Base-by-base conservation (phyloP, 2,329 filamentous ascomycete species). In the Ophiostoma pallidulum region DNA sequence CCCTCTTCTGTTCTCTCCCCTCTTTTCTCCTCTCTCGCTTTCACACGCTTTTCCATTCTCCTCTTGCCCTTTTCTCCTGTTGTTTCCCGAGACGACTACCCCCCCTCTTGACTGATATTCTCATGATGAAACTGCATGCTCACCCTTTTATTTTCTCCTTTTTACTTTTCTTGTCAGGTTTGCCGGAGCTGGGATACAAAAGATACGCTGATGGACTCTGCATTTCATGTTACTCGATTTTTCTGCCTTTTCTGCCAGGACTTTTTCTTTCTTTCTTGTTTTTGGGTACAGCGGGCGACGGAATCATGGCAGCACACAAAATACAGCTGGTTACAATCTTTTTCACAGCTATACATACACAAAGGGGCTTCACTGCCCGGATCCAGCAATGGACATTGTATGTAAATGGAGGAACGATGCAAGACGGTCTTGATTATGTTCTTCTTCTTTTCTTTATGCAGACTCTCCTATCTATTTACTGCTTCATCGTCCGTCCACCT, bases 341-440 rank as follows among this genome's bases (percentile, higher is more conserved):
- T n/a, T n/a, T n/a, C n/a, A n/a, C 16, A 22, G 33, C 16, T 35
- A n/a, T 35, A 24, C 16, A 20, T 10, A 42, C 13, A 45, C 13
- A 29, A 10, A 45, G 8, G 43, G 26, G 43, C 43, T 26, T 39
- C 43, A 19, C 18, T 36, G 43, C 35, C 40, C 43, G 22, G 22
- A 20, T 39, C 43, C 35, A 45, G 43, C 45, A 36, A 47, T 47
- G 45, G 45, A n/a, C 26, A 32, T n/a, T n/a, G n/a, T n/a, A n/a
- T n/a, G n/a, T n/a, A 14, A 33, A 5, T 7, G 10, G 20, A 14
- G 29, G 33, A 31, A 28, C 18, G 4, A 37, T n/a, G n/a, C n/a
- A 7, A 13, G n/a, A 19, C n/a, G 16, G n/a, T 37, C 31, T 33
- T 5, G 24, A 5, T 28, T 28, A 33, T 33, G 6, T 33, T 33